Base-by-base conservation (phyloP, 371 early-diverging fungal species). In the Mortierella sp. region DNA sequence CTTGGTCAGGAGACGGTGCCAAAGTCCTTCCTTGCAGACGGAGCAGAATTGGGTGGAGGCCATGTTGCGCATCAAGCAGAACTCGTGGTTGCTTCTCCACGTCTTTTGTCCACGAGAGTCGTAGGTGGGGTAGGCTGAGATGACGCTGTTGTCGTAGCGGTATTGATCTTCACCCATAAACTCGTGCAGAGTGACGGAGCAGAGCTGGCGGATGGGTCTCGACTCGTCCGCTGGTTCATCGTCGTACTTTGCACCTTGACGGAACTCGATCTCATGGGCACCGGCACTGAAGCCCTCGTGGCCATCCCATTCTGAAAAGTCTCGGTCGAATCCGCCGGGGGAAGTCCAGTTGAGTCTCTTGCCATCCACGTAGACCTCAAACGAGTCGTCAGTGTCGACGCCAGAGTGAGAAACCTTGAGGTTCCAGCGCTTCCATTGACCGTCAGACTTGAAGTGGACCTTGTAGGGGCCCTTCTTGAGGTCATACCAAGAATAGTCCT, bases 61-160 rank as follows among this genome's bases (percentile, higher is more conserved):
- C 87, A 87, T 88, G 67, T 88, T 86, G 31, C 89, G 80, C 89
- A 88, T 88, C 62, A 88, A 50, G 51, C 89, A 88, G 27, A 56
- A 67, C 60, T 83, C 85, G 70, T 87, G 82, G 48, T 85, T 86
- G 17, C 82, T 84, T 12, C 85, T 71, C 74, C 80, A 86, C 8
- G 81, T 74, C 58, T 81, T 80, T 21, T 56, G 52, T 7, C 79
- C 76, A 3, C 45, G 22, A 25, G 79, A 56, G 39, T 78, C 74
- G 24, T 60, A 85, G 16, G 83, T 83, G 0, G 86, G 87, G 52
- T 82, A 87, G 12, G 85, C 85, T 1, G 79, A 73, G 56, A 84
- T 73, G 48, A 76, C 48, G 19, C 41, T 63, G 63, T 81, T 67
- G 61, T 81, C 79, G 14, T 59, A 77, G 0, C 73, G 69, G 66